Evolutionary conservation across 1,284 basidiomycete species (phyloP).

Genomic region (Schizophyllum amplum): DNA sequence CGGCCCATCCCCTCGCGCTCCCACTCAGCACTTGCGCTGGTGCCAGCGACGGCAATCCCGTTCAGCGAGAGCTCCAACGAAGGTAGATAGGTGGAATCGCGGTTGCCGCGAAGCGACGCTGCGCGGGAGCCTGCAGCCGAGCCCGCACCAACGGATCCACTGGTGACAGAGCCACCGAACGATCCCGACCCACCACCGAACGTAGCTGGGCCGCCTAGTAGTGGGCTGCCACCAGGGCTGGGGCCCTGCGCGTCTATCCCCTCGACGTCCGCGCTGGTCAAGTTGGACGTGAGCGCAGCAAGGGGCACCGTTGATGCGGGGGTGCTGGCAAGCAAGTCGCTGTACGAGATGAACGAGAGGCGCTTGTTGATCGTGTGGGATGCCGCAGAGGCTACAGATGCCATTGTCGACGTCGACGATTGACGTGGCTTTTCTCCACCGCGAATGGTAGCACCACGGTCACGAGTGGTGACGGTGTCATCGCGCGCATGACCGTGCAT

Average conservation of each 20-base stretch:
- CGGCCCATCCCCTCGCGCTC: constrained; percentile 72
- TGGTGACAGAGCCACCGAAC: too few relatives aligned
- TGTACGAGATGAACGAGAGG: constrained; percentile 80
- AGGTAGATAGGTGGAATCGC: not conserved
- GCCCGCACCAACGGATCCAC: not conserved
- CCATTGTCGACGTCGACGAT: not conserved
- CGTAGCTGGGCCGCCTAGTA: not conserved
- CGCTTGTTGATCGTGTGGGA: constrained; percentile 36
- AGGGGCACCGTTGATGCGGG: constrained; percentile 67
- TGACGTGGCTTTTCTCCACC: not conserved
- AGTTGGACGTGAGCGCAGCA: constrained; percentile 51
- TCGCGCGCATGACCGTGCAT: not conserved
- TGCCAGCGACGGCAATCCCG: not conserved
- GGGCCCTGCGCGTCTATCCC: not conserved
- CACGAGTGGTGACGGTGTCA: not conserved
- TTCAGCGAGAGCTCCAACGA: not conserved
- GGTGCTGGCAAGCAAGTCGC: constrained; percentile 71
- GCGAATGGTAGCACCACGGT: not conserved
- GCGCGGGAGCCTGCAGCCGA: not conserved
- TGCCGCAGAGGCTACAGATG: not conserved
- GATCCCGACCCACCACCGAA: not conserved
- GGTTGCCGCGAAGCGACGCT: not conserved
- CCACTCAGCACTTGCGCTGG: constrained; percentile 45
- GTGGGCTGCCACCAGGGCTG: constrained; percentile 9
- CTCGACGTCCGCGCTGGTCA: constrained; percentile 19